Evolutionary conservation across 192 early-diverging fungal species (phyloP), one percentile per base, ranked within the genome.

Genomic region (Gonapodya prolifera): DNA sequence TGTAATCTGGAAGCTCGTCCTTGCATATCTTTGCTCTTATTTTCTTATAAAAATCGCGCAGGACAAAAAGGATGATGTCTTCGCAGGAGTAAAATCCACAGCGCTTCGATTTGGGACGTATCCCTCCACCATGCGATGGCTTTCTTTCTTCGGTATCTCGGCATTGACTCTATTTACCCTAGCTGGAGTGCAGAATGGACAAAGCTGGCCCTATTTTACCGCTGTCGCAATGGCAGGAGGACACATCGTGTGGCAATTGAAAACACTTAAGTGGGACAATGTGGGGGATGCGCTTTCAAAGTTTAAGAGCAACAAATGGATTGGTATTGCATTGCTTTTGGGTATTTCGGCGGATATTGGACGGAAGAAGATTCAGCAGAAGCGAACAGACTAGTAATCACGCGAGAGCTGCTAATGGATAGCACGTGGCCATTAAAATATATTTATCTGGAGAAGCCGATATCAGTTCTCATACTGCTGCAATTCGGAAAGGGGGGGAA

Each of bases 61-160:
- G 83, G 96, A 98, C 83, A 98, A 96, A 82, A 87, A 85, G 17
- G 95, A 97, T 81, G 96, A 98, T 81, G 69, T 93, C 45, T 83
- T 87, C 61, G 89, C 90, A 69, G 95, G 95, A 2, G 91, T 96
- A 75, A 95, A 95, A 81, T 96, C 95, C 2, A 98, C 96, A 0
- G 95, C 96, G 0, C 78, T 98, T 8, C 83, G 88, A 0, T 98
- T 97, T 84, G 94, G 90, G 1, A 87, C 90, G 30, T 84, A 88
- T 35, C 88, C 93, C 2, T 89, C 87, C 33, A 75, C 84, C 31
- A 90, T 88, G 79, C 71, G 32, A 16, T 73, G 71, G 71, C 83
- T 98, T 29, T 83, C 91, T 0, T 85, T 81, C 0, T 96, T 98
- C 80, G 91, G 94, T 1, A 82, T 84, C 1, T 78, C 86, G 1